These are phyloP conservation scores for Limtongia smithiae DNA, from an alignment of 805 yeast species.

Conservation along the genomic window DNA sequence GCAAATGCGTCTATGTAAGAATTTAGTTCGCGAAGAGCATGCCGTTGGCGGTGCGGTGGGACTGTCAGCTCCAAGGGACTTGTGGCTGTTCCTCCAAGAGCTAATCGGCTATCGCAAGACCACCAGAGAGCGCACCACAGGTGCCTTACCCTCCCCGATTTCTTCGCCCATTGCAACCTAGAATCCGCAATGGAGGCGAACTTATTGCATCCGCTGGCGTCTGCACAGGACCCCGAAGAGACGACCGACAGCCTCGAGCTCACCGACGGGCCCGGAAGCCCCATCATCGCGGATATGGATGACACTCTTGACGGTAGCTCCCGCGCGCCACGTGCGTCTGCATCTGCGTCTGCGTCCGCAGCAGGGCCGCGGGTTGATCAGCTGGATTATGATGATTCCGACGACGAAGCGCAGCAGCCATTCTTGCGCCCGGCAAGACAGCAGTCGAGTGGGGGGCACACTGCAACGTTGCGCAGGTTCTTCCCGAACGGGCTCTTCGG, in stretches of 20 bases:
- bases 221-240: not conserved
- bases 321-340: no score
- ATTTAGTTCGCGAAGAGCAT: no score
- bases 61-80: no score
- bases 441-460: slow-evolving; percentile 7
- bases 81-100: no score
- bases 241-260: slow-evolving; percentile 1
- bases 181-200: no score
- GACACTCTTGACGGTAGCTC: slow-evolving; percentile 3
- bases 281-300: slow-evolving; percentile 20
- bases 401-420: slow-evolving; percentile 14
- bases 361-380: slow-evolving; percentile 11
- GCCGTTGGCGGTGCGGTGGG: no score
- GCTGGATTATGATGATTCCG: slow-evolving; percentile 27
- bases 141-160: no score
- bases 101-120: no score
- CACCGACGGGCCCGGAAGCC: slow-evolving; percentile 19
- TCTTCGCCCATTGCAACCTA: no score
- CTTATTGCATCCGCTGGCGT: no score
- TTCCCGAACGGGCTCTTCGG: slow-evolving; percentile 10
- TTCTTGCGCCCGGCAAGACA: slow-evolving; percentile 21
- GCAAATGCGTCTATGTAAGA: no score
- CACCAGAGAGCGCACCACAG: no score
- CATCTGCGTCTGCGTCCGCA: not conserved
- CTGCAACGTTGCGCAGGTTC: slow-evolving; percentile 1